Evolutionary conservation across 2,329 filamentous ascomycete species (phyloP), one percentile per base, ranked within the genome.

Genomic region (Didymella pinodella): DNA sequence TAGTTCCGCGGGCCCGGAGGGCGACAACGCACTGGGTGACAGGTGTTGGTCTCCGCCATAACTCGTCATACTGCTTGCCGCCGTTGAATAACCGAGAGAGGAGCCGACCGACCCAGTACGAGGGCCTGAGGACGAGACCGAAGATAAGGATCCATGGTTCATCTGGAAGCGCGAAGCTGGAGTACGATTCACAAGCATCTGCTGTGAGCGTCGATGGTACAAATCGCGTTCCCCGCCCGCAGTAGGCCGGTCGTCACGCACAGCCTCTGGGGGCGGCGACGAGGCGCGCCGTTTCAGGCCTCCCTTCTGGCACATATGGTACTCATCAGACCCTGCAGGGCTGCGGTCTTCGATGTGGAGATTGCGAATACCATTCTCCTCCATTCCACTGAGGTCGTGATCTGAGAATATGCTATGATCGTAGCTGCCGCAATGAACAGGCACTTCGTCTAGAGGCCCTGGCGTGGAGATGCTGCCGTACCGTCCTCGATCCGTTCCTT

Each of bases 231-330:
- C 70, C 53, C 73, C 78, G 49, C 75, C 75, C 45, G 77, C 71
- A 7, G 78, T 79, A 22, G 77, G 73, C 41, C 81, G 77, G 63
- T 83, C 80, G 48, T 82, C 81, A 47, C 80, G 77, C 46, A 75
- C 68, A 49, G 81, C 81, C 67, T 88, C 86, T 56, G 83, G 81
- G 38, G 86, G 87, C 20, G 87, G 86, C 53, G 86, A 88, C 14
- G 86, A 87, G 60, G 88, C 88, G 57, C 87, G 82, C 70, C 88
- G 81, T 75, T 90, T 90, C 66, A 85, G 83, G 48, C 86, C 86
- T 54, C 83, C 80, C 67, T 80, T 83, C 25, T 80, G 78, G 50
- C 70, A 74, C 45, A 70, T 63, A 40, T 77, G 74, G 46, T 80
- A 80, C 38, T 82, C 81, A 18, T 81, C 78, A 31, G 75, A 79